phyloP scores from a whole-genome alignment of 2,329 filamentous ascomycete genomes.

The Pseudocercospora ulei region DNA sequence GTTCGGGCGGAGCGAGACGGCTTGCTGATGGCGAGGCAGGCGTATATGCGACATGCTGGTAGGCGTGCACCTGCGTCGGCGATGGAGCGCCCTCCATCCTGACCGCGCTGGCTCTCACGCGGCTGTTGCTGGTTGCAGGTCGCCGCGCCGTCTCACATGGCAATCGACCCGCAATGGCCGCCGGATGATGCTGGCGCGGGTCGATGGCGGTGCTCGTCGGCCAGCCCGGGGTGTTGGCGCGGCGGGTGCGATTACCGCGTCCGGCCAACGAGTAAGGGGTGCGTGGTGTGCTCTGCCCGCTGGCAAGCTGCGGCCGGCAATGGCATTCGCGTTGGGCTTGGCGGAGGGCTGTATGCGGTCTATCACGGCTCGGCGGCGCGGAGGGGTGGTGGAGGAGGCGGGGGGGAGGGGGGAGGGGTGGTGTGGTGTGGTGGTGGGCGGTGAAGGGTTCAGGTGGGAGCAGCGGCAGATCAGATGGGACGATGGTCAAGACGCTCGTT shows the following conservation, averaged over 20 bases:
- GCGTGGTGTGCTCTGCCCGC: slow-evolving; percentile 1
- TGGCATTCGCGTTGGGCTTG: neutral
- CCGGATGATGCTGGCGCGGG: neutral
- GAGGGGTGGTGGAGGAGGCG: slow-evolving; percentile 4
- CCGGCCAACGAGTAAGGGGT: slow-evolving; percentile 7
- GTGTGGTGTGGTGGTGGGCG: slow-evolving; percentile 1
- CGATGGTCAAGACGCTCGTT: neutral
- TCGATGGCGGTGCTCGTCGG: neutral
- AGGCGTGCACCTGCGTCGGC: slow-evolving; percentile 13
- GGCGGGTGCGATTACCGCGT: neutral
- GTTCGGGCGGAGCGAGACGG: slow-evolving; percentile 33
- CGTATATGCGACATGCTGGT: slow-evolving; percentile 12
- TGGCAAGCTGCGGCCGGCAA: neutral
- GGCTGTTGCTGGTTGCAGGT: slow-evolving; percentile 2
- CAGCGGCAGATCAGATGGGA: neutral
- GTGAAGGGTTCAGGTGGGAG: neutral
- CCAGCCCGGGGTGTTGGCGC: neutral
- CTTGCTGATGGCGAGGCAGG: slow-evolving; percentile 35
- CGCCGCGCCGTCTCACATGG: slow-evolving; percentile 15
- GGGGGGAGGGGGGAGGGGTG: slow-evolving; percentile 4
- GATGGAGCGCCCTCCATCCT: slow-evolving; percentile 20
- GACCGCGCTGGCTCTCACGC: slow-evolving; percentile 9
- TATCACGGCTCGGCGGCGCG: slow-evolving; percentile 4
- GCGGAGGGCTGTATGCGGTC: neutral
- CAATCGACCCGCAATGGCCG: slow-evolving; percentile 5